Evolutionary conservation across 208 protist genomes (phyloP).

Genomic region (Acanthamoeba triangularis): DNA sequence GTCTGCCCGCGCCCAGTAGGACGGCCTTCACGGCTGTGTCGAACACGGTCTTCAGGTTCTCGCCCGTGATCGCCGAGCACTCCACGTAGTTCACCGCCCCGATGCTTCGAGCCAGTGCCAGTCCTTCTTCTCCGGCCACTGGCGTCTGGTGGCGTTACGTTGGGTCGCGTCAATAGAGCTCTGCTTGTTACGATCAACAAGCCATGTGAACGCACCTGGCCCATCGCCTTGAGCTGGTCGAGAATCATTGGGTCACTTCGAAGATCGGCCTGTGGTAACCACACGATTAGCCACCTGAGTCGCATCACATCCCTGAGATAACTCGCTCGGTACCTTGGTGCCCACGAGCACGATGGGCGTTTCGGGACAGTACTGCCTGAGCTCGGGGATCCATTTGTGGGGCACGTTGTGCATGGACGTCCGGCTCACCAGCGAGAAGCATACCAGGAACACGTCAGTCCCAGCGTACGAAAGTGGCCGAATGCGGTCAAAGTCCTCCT

Average conservation of each 20-base stretch:
- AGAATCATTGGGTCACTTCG: slow-evolving; percentile 56
- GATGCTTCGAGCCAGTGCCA: slow-evolving; percentile 67
- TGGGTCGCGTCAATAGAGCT: too few species aligned
- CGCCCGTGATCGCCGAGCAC: slow-evolving; percentile 83
- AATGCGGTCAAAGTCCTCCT: slow-evolving; percentile 95
- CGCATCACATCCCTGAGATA: not conserved
- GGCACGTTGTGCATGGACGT: slow-evolving; percentile 93
- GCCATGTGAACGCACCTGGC: not conserved
- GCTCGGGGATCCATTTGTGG: slow-evolving; percentile 92
- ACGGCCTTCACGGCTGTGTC: slow-evolving; percentile 84
- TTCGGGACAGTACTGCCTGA: slow-evolving; percentile 93
- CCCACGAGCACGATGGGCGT: slow-evolving; percentile 96
- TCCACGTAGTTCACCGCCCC: slow-evolving; percentile 82
- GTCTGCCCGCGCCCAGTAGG: slow-evolving; percentile 21
- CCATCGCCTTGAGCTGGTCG: slow-evolving; percentile 61
- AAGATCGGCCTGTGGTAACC: slow-evolving; percentile 91
- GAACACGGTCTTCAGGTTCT: slow-evolving; percentile 85
- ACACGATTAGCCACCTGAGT: not conserved
- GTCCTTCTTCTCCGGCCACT: slow-evolving; percentile 67
- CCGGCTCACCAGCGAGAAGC: slow-evolving; percentile 91
- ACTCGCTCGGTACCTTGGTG: slow-evolving; percentile 89
- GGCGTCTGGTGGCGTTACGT: not conserved
- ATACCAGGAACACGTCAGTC: slow-evolving; percentile 93
- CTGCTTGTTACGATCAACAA: not conserved
- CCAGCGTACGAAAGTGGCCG: slow-evolving; percentile 94